Base-by-base conservation (phyloP, 2,329 filamentous ascomycete genomes). In the Epichloe baconii region DNA sequence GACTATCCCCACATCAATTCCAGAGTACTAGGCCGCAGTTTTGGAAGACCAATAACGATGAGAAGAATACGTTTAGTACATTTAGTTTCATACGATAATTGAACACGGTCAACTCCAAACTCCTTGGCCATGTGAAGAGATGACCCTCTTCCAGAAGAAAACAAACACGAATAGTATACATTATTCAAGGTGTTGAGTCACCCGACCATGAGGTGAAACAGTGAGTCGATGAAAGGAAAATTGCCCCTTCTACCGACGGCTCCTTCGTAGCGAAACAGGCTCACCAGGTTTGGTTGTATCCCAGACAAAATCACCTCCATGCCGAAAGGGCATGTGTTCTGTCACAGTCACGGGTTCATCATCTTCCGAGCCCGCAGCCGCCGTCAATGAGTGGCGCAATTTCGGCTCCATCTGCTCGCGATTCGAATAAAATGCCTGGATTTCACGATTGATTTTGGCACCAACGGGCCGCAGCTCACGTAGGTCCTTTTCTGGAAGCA, bases 361-460 rank as follows among this genome's bases (percentile, higher is more conserved):
- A 19, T 57, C 56, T 15, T 53, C 56, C 12, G 42, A n/a, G 1
- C 48, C 11, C 8, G 41, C 49, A 15, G 38, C 15, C 11, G 15
- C 19, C n/a, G 12, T 12, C 19, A 45, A 34, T 17, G 52, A 50
- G 40, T 52, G 55, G 42, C 57, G 59, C 41, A 66, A 49, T 5
- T 64, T 65, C 15, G 66, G 66, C 54, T 69, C 66, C 21, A 55
- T 43, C 41, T 63, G 54, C 26, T 68, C 64, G 12, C 67, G 65
- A 21, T 62, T 57, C 12, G 59, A 54, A 56, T 63, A 70, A 51
- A 70, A 70, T 40, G 55, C 52, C 34, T 64, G 61, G 43, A 70
- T 67, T 51, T 67, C 62, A 41, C 66, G 62, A 56, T 69, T 70
- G 51, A 70, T 66, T 45, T 63, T 62, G 19, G 64, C 65, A 23